Conservation (phyloP, 495 filamentous ascomycete genomes). For the Penicillium dipodomyicola region DNA sequence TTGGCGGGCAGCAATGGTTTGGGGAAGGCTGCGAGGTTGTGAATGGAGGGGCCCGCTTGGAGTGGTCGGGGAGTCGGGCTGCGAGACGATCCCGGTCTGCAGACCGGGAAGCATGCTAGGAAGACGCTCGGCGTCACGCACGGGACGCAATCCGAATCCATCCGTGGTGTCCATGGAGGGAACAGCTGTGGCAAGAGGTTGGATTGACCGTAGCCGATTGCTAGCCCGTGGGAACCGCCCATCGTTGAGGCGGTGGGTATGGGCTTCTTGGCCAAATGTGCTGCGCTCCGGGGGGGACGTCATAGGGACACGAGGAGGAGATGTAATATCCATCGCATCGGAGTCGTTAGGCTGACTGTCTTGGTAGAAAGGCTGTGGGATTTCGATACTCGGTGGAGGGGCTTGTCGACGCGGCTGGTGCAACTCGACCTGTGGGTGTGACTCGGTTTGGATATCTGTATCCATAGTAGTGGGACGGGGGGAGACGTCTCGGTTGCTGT, state of each 20-base stretch:
- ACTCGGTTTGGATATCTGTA: conserved; percentile 35
- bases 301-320: conserved; percentile 64
- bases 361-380: conserved; percentile 58
- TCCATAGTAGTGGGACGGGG: conserved; percentile 9
- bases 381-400: conserved; percentile 72
- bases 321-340: conserved; percentile 59
- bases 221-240: conserved; percentile 46
- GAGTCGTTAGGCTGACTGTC: conserved; percentile 47
- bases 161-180: conserved; percentile 73
- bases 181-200: conserved; percentile 66
- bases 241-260: conserved; percentile 55
- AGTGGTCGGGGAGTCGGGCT: conserved; percentile 91
- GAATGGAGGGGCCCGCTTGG: conserved; percentile 66
- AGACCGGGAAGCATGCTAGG: conserved; percentile 78
- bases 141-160: conserved; percentile 71
- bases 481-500: conserved; percentile 24
- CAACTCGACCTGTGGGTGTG: conserved; percentile 42
- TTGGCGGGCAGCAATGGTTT: conserved; percentile 43
- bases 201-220: conserved; percentile 55
- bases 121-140: conserved; percentile 82
- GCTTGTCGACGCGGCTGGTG: conserved; percentile 60
- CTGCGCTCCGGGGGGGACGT: conserved; percentile 74
- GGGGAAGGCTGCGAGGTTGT: conserved; percentile 44
- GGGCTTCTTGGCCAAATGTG: conserved; percentile 56
- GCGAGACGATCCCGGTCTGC: conserved; percentile 71